Conservation (phyloP, 352 stramenopile genomes). For the Phytophthora hibernalis region DNA sequence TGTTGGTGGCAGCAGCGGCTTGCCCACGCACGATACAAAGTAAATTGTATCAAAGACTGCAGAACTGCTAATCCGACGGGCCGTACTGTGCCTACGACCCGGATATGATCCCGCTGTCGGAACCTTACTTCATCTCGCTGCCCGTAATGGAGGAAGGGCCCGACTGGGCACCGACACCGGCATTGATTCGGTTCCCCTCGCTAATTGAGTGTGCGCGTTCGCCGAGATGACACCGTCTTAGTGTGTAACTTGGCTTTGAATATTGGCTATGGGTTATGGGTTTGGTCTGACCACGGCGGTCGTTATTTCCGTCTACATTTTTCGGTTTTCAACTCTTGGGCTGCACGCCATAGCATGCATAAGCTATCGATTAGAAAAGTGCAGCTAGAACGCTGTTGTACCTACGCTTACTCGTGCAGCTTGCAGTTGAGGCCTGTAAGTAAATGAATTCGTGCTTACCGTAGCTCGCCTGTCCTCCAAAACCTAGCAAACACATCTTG, state of each 20-base stretch:
- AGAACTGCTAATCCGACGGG: no score
- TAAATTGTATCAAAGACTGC: no score
- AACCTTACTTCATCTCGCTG: constrained; percentile 38
- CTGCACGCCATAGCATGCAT: constrained; percentile 42
- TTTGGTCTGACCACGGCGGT: constrained; percentile 57
- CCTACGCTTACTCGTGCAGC: neutral
- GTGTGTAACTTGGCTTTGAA: constrained; percentile 37
- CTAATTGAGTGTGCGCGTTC: constrained; percentile 47
- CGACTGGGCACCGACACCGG: constrained; percentile 24
- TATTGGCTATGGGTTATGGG: constrained; percentile 57
- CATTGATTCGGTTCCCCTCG: constrained; percentile 34
- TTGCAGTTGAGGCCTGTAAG: constrained; percentile 9
- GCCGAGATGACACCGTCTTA: constrained; percentile 44
- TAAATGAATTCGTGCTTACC: constrained; percentile 37
- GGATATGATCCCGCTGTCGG: constrained; percentile 48
- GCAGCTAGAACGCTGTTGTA: constrained; percentile 24
- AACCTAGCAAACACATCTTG: no score
- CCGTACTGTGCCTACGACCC: constrained; percentile 65
- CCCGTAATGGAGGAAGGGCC: constrained; percentile 21
- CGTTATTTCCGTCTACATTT: constrained; percentile 65
- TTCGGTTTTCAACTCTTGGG: constrained; percentile 47
- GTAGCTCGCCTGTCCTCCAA: no score
- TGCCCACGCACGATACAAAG: no score
- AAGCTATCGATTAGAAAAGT: constrained; percentile 4
- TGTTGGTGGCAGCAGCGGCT: no score